Evolutionary conservation across 306 rosid species (phyloP).

Genomic region (Medicago truncatula): DNA sequence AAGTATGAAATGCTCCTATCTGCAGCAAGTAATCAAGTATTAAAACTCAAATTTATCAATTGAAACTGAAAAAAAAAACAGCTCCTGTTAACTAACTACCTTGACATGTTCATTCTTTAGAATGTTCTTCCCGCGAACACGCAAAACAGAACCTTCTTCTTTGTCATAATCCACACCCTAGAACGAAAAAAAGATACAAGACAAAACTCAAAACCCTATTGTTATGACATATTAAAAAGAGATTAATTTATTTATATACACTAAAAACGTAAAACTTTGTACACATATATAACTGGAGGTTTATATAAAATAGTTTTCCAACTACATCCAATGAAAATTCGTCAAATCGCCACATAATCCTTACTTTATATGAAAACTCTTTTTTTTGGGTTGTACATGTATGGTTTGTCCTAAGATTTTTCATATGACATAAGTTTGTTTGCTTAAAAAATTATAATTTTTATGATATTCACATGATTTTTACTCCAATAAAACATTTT

Average conservation of each 20-base stretch:
- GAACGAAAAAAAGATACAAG: not conserved
- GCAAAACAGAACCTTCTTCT: conserved; percentile 77
- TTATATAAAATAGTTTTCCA: not conserved
- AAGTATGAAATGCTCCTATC: conserved; percentile 95
- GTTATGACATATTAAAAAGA: not conserved
- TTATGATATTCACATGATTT: too few species aligned
- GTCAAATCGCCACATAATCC: too few species aligned
- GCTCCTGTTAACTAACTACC: conserved; percentile 53
- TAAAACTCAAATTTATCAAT: conserved; percentile 33
- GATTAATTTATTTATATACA: not conserved
- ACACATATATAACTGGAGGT: not conserved
- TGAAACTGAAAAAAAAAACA: conserved; percentile 5
- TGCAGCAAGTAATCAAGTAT: conserved; percentile 43
- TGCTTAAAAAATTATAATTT: too few species aligned
- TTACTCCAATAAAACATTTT: too few species aligned
- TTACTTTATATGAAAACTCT: too few species aligned
- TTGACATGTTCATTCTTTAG: conserved; percentile 88
- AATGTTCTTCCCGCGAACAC: conserved; percentile 88
- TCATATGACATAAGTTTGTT: too few species aligned
- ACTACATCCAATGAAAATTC: not conserved
- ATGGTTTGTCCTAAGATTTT: too few species aligned
- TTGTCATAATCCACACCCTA: conserved; percentile 94
- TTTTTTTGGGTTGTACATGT: too few species aligned
- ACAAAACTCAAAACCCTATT: not conserved
- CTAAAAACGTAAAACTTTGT: not conserved